Conservation (phyloP, 2,329 filamentous ascomycete genomes). For the Paecilomyces formosus region DNA sequence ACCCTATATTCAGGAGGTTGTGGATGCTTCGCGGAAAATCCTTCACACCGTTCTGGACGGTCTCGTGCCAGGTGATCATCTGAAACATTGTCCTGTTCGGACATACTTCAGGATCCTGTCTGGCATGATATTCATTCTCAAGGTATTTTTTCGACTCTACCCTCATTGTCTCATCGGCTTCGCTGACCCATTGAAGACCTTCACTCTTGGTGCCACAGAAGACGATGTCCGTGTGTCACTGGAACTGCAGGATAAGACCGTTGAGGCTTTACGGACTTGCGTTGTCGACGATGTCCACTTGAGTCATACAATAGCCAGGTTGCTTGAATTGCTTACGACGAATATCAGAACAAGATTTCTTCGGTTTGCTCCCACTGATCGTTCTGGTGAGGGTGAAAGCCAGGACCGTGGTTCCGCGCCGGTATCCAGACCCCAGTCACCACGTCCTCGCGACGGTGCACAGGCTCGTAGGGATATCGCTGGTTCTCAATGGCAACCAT, state of each 20-base stretch:
- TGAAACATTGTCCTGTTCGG: constrained; percentile 56
- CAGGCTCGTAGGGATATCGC: constrained; percentile 10
- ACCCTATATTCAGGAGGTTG: constrained; percentile 55
- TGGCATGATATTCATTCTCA: constrained; percentile 58
- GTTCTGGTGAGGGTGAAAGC: constrained; percentile 32
- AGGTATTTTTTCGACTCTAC: constrained; percentile 31
- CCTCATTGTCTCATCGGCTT: constrained; percentile 1
- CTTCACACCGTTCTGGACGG: constrained; percentile 53
- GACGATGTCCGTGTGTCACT: constrained; percentile 54
- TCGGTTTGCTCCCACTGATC: constrained; percentile 47
- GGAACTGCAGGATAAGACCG: constrained; percentile 51
- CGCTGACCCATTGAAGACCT: constrained; percentile 36
- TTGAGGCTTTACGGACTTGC: constrained; percentile 51
- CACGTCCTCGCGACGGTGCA: constrained; percentile 22
- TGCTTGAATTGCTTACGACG: constrained; percentile 52
- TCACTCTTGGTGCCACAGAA: constrained; percentile 56
- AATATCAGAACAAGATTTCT: constrained; percentile 53
- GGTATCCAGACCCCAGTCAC: constrained; percentile 28
- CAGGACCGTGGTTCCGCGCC: constrained; percentile 29
- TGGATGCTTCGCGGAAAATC: constrained; percentile 54
- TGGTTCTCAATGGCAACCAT: constrained; percentile 9
- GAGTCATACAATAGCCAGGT: constrained; percentile 53
- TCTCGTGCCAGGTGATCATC: constrained; percentile 49
- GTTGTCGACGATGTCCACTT: constrained; percentile 62
- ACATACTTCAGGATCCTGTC: constrained; percentile 59